Evolutionary conservation across 1,139 yeast species (phyloP).

Genomic region (Candida frijolesensis): DNA sequence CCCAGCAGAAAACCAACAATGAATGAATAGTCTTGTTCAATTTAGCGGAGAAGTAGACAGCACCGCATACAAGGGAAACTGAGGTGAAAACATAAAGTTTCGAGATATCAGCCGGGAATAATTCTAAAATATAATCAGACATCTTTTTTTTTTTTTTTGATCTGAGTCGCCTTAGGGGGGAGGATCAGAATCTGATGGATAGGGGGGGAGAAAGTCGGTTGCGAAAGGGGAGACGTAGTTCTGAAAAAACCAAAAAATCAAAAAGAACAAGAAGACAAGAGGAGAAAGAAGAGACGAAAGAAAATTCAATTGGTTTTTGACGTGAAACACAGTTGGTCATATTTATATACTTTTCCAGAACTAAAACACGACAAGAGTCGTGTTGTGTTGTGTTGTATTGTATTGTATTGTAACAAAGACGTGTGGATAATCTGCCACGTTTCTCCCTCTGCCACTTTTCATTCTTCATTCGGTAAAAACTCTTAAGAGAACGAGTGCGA

Average conservation of each 20-base stretch:
- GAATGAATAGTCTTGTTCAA: conserved; percentile 32
- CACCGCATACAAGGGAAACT: conserved; percentile 19
- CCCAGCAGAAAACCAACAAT: conserved; percentile 43
- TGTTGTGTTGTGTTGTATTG: background rate
- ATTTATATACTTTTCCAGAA: background rate
- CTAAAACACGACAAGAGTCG: background rate
- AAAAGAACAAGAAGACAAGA: background rate
- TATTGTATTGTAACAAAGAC: background rate
- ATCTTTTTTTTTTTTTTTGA: conserved; percentile 4
- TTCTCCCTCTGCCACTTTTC: background rate
- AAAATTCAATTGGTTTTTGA: background rate
- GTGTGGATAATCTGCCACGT: conserved; percentile 1
- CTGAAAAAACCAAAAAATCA: background rate
- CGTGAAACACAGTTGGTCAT: background rate
- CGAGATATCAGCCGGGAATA: conserved; percentile 17
- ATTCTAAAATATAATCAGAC: conserved; percentile 15
- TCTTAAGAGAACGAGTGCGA: background rate
- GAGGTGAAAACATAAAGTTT: conserved; percentile 19
- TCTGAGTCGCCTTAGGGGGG: background rate
- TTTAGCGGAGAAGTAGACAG: conserved; percentile 21
- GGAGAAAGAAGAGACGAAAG: background rate
- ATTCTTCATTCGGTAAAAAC: background rate
- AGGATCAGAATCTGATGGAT: too few relatives aligned
- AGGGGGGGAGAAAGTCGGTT: background rate
- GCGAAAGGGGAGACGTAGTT: too few relatives aligned